These are phyloP conservation scores for Coffea canephora DNA, from an alignment of 257 asterid species.

Conservation along the genomic window DNA sequence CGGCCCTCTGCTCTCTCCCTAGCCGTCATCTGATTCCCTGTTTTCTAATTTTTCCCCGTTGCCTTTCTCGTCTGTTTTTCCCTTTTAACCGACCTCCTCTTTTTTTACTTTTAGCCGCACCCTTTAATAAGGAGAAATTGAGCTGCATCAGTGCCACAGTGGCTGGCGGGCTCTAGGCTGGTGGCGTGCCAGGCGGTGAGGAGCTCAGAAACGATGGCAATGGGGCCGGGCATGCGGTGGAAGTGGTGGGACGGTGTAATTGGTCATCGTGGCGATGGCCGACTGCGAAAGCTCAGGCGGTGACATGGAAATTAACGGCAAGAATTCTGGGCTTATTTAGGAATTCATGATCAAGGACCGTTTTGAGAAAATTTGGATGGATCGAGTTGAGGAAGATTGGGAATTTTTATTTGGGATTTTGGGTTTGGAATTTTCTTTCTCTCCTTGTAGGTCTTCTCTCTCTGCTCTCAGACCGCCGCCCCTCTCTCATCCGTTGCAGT, in stretches of 20 bases:
- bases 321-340: background rate
- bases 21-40: too few relatives aligned
- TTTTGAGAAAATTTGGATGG: background rate
- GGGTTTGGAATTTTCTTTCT: slow-evolving; percentile 9
- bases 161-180: slow-evolving; percentile 82
- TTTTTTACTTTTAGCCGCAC: slow-evolving; percentile 41
- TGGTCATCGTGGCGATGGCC: too few relatives aligned
- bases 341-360: background rate
- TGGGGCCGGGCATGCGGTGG: slow-evolving; percentile 67
- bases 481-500: too few relatives aligned
- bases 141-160: slow-evolving; percentile 97
- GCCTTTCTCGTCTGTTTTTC: too few relatives aligned
- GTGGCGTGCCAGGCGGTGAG: slow-evolving; percentile 98
- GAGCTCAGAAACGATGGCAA: slow-evolving; percentile 79
- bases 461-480: too few relatives aligned
- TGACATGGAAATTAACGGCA: too few relatives aligned
- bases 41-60: too few relatives aligned
- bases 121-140: slow-evolving; percentile 91
- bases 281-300: too few relatives aligned
- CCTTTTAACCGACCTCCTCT: too few relatives aligned
- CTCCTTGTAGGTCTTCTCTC: too few relatives aligned
- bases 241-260: too few relatives aligned
- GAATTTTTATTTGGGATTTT: background rate
- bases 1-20: too few relatives aligned
- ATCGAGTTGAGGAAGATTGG: background rate